Evolutionary conservation across 768 basidiomycete genomes (phyloP).

Genomic region (Mycena haematopus): DNA sequence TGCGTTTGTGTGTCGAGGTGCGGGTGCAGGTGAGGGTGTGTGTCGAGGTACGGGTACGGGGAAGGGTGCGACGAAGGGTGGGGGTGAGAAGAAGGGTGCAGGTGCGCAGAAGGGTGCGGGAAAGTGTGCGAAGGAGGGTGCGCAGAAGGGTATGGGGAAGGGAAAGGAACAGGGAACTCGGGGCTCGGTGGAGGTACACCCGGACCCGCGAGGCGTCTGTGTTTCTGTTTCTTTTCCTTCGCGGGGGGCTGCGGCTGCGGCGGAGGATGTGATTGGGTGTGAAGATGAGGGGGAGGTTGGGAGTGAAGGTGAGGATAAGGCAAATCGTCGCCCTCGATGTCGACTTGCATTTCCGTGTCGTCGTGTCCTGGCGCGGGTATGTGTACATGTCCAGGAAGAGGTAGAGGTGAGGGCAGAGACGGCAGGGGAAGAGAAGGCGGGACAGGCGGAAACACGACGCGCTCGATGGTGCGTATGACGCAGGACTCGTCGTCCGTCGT

Average conservation of each 20-base stretch:
- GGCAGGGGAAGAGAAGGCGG: no score
- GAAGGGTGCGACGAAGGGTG: no score
- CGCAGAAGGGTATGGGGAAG: neutral
- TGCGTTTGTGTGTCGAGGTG: no score
- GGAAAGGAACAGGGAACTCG: neutral
- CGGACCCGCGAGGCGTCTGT: slow-evolving; percentile 23
- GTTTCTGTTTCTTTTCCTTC: slow-evolving; percentile 3
- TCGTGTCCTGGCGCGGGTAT: neutral
- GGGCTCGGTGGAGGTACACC: slow-evolving; percentile 24
- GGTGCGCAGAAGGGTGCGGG: neutral
- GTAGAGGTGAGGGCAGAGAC: no score
- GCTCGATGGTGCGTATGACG: slow-evolving; percentile 31
- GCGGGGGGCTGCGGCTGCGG: no score
- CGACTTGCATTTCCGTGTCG: slow-evolving; percentile 18
- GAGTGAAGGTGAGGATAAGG: neutral
- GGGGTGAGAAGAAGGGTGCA: no score
- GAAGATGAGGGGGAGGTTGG: no score
- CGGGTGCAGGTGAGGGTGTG: no score
- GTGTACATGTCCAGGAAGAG: no score
- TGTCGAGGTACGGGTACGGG: no score
- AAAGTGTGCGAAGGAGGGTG: neutral
- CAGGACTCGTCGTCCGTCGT: slow-evolving; percentile 8
- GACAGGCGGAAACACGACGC: slow-evolving; percentile 16
- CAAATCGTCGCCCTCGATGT: slow-evolving; percentile 18
- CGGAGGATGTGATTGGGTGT: no score